These are phyloP conservation scores for Chlorella sp. DNA, from an alignment of 139 green algal species.

Conservation along the genomic window DNA sequence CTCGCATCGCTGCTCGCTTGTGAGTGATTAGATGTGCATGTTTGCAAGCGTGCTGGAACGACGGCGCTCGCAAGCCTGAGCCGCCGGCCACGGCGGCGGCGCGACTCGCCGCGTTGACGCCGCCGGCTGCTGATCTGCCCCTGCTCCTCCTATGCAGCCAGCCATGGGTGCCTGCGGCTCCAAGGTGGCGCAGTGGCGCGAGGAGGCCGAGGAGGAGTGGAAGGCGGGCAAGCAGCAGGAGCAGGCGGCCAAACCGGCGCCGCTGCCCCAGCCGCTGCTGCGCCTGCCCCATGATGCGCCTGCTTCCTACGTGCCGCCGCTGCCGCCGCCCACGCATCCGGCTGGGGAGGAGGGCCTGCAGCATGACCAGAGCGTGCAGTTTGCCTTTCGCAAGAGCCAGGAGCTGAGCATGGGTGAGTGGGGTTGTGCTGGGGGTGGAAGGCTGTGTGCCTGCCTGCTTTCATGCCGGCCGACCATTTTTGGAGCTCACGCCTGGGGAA, in stretches of 20 bases:
- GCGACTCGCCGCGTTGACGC: too few relatives aligned
- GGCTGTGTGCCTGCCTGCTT: too few relatives aligned
- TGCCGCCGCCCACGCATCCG: not conserved
- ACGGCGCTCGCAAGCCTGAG: not conserved
- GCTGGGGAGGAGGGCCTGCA: not conserved
- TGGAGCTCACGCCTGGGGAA: too few relatives aligned
- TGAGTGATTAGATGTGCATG: not conserved
- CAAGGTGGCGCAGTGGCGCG: not conserved
- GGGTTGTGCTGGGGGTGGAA: not conserved
- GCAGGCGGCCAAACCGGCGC: slow-evolving; percentile 15
- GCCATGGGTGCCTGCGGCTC: slow-evolving; percentile 5
- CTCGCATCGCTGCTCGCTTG: not conserved
- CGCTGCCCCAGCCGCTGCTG: slow-evolving; percentile 17
- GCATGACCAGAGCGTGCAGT: not conserved
- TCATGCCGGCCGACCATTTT: too few relatives aligned
- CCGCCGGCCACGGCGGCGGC: too few relatives aligned
- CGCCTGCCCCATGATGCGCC: not conserved
- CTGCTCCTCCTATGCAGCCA: not conserved
- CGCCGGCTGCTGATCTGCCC: not conserved
- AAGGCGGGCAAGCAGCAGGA: slow-evolving; percentile 23
- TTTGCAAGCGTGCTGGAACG: too few relatives aligned
- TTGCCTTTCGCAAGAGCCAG: not conserved
- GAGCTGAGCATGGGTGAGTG: not conserved
- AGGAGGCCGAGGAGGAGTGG: slow-evolving; percentile 19
- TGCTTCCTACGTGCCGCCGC: not conserved